Conservation (phyloP, 2,329 filamentous ascomycete species). For the Pseudogymnoascus sp. region DNA sequence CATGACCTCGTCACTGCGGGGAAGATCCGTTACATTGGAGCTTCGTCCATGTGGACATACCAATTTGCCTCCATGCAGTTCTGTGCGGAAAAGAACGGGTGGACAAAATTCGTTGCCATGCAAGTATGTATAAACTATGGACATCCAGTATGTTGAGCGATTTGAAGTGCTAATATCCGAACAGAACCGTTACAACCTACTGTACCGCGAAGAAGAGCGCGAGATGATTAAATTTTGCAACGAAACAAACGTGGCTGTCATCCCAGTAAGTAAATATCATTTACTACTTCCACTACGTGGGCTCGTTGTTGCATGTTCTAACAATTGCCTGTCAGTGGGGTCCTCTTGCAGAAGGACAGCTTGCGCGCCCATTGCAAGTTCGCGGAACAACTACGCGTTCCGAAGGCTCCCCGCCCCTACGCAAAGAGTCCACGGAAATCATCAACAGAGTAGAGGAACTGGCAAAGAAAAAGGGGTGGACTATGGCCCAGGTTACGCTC, state of each 20-base stretch:
- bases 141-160: not conserved
- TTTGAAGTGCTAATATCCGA: not conserved
- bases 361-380: slow-evolving; percentile 25
- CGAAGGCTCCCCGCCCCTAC: slow-evolving; percentile 8
- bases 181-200: slow-evolving; percentile 47
- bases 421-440: slow-evolving; percentile 32
- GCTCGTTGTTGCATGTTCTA: not conserved
- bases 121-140: not conserved
- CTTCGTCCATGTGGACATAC: slow-evolving; percentile 42
- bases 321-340: slow-evolving; percentile 24
- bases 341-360: slow-evolving; percentile 29
- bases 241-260: slow-evolving; percentile 36
- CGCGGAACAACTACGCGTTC: slow-evolving; percentile 21
- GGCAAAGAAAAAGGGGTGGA: slow-evolving; percentile 48
- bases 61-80: slow-evolving; percentile 45
- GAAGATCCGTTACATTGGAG: slow-evolving; percentile 49
- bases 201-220: slow-evolving; percentile 51
- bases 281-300: slow-evolving; percentile 2
- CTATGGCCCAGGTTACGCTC: slow-evolving; percentile 50
- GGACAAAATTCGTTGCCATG: slow-evolving; percentile 52
- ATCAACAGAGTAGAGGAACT: slow-evolving; percentile 49
- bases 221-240: slow-evolving; percentile 39
- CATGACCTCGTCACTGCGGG: slow-evolving; percentile 52
- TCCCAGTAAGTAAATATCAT: slow-evolving; percentile 24
- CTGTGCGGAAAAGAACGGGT: slow-evolving; percentile 44